Base-by-base conservation (phyloP, 2,329 filamentous ascomycete species). In the Canariomyces notabilis region DNA sequence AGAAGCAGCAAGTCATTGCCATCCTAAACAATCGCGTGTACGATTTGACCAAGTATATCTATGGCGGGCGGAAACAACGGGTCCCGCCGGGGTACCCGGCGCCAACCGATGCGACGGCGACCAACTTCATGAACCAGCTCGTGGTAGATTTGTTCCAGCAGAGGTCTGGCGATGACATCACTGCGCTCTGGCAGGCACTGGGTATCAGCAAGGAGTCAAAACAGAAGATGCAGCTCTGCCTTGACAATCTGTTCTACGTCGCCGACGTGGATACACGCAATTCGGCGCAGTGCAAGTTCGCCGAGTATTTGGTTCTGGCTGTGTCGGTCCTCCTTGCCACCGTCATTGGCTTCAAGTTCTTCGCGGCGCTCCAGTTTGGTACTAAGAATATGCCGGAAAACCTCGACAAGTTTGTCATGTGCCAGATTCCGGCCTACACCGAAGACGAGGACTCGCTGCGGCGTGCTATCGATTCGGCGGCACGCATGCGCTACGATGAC, bases 381-480 rank as follows among this genome's bases (percentile, higher is more conserved):
- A 82, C 77, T 58, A 95, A 95, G 72, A 96, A 87, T 54, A 72
- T 91, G 31, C 94, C 93, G 0, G 93, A 98, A 68, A 93, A 96
- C 62, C 79, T 98, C 22, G 93, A 98, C 69, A 98, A 98, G 65
- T 98, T 98, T 64, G 77, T 98, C 64, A 96, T 98, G 68, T 95
- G 89, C 63, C 94, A 96, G 67, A 91, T 98, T 50, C 93, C 93
- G 0, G 93, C 89, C 1, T 98, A 98, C 61, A 98, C 93, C 1
- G 93, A 98, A 72, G 93, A 97, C 63, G 94, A 98, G 66, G 94
- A 98, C 1, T 97, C 91, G 29, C 76, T 98, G 20, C 89, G 93
- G 45, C 90, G 91, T 74, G 93, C 93, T 49, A 95, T 98, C 59
- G 93, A 98, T 65, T 98, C 93, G 0, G 87, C 89, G 49, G 90